A percentile compares a stretch with the other conserved stretches of the same genome.
phyloP scores from a whole-genome alignment of 1,139 yeast genomes.

The Arxiozyma slooffiae region DNA sequence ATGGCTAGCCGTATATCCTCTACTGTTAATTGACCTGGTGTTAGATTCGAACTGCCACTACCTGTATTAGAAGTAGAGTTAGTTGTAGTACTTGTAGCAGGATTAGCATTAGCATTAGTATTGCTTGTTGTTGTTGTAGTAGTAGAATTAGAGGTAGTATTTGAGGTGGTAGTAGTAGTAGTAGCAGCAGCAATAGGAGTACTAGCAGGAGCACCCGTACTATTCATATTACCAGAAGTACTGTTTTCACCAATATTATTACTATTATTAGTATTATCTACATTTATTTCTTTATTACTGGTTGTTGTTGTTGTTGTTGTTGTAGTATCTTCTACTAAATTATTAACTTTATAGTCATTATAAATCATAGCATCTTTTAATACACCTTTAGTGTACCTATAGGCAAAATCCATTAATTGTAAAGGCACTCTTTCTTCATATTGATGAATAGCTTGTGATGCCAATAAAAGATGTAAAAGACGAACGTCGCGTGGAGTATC shows the following conservation, averaged over 20 bases:
- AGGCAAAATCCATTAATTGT: slow-evolving; percentile 94
- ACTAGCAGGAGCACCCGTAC: too few species aligned
- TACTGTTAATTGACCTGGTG: slow-evolving; percentile 45
- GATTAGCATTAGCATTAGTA: background rate
- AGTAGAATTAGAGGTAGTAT: background rate
- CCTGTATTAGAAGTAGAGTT: too few species aligned
- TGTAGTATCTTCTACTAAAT: slow-evolving; percentile 32
- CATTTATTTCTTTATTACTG: slow-evolving; percentile 16
- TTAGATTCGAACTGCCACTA: slow-evolving; percentile 5
- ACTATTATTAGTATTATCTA: background rate
- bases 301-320: too few species aligned
- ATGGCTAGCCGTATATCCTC: slow-evolving; percentile 90
- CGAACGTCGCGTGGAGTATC: slow-evolving; percentile 80
- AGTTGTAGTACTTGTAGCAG: background rate
- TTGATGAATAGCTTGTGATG: slow-evolving; percentile 88
- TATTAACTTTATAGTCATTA: slow-evolving; percentile 62
- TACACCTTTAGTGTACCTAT: slow-evolving; percentile 73
- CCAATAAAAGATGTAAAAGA: slow-evolving; percentile 76
- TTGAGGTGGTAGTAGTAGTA: background rate
- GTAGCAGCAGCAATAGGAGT: too few species aligned
- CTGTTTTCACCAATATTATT: background rate
- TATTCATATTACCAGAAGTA: background rate
- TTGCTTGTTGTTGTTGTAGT: slow-evolving; percentile 12
- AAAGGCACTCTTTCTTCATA: slow-evolving; percentile 93
- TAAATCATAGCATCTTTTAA: slow-evolving; percentile 82